A percentile compares a stretch with the other conserved stretches of the same genome.
Conservation (phyloP, 2,329 filamentous ascomycete species). For the Epichloe brachyelytri region DNA sequence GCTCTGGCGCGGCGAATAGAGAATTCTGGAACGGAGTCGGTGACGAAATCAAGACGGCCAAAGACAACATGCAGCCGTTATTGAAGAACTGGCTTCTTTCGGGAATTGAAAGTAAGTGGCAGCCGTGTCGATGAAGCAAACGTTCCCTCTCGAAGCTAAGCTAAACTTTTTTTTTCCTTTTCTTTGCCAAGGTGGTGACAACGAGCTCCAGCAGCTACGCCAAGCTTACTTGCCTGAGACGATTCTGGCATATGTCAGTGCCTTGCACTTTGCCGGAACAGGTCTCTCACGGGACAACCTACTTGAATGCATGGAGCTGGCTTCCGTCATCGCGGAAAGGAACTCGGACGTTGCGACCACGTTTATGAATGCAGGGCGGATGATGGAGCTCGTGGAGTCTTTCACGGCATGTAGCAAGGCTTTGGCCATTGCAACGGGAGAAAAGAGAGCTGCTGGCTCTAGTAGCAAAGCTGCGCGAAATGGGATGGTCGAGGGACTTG, state of each 20-base stretch:
- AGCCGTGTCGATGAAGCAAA: not conserved
- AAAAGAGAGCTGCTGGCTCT: slow-evolving; percentile 37
- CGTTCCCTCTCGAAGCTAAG: not conserved
- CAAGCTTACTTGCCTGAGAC: slow-evolving; percentile 75
- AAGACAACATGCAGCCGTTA: slow-evolving; percentile 46
- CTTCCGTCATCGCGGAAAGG: slow-evolving; percentile 59
- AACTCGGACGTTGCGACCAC: slow-evolving; percentile 51
- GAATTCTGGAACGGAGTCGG: slow-evolving; percentile 43
- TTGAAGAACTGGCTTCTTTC: slow-evolving; percentile 50
- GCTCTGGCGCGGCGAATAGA: slow-evolving; percentile 24
- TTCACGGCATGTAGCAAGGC: slow-evolving; percentile 70
- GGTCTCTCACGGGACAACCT: slow-evolving; percentile 63
- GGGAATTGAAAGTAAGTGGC: slow-evolving; percentile 39
- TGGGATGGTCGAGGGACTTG: slow-evolving; percentile 50
- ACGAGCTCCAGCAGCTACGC: slow-evolving; percentile 53
- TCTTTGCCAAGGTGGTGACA: slow-evolving; percentile 30
- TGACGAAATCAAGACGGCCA: slow-evolving; percentile 39
- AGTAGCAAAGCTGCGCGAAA: slow-evolving; percentile 46
- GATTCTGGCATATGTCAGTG: slow-evolving; percentile 69
- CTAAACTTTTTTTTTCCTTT: not conserved
- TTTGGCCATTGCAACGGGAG: slow-evolving; percentile 42
- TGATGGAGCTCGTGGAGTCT: slow-evolving; percentile 63
- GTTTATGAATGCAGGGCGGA: slow-evolving; percentile 51
- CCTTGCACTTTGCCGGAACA: slow-evolving; percentile 67
- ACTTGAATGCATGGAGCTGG: slow-evolving; percentile 77